Base-by-base conservation (phyloP, 805 yeast genomes). In the Priceomyces haplophilus region DNA sequence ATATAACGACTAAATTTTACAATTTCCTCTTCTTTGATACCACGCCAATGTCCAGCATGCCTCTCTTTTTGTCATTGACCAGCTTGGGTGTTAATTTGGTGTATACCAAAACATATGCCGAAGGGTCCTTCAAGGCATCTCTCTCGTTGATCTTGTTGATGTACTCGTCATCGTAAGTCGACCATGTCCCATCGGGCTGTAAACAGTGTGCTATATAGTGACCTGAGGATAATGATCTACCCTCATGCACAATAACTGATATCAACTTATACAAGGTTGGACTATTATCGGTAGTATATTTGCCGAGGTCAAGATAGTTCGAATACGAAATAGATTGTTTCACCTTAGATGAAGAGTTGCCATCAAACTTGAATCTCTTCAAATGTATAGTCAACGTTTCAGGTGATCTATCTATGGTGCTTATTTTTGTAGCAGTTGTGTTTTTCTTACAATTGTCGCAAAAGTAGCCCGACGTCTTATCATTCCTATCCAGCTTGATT, bases 181-280 rank as follows among this genome's bases (percentile, higher is more conserved):
- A 83, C 99, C 98, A 93, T 1, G 84, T 66, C 1, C 89, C 91
- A 63, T 87, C 93, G 1, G 97, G 96, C 63, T 90, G 97, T 48
- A 85, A 78, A 58, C 96, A 87, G 58, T 87, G 88, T 0, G 96
- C 86, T 45, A 89, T 79, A 57, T 93, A 93, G 63, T 93, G 99
- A 3, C 99, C 99, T 3, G 93, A 82, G 35, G 89, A 82, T 11
- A 90, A 82, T 1, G 96, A 85, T 49, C 98, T 74, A 32, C 99
- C 99, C 55, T 88, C 96, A 58, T 93, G 99, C 3, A 89, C 91
- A 46, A 91, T 86, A 13, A 91, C 96, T 17, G 90, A 80, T 13
- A 80, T 73, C 50, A 93, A 73, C 58, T 82, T 84, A 64, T 93
- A 93, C 42, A 52, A 55, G 5, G 77, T 74, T 23, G 78, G 76